These are phyloP conservation scores for Aegilops tauschii DNA, from an alignment of 176 grass and related monocot genomes.

Conservation along the genomic window DNA sequence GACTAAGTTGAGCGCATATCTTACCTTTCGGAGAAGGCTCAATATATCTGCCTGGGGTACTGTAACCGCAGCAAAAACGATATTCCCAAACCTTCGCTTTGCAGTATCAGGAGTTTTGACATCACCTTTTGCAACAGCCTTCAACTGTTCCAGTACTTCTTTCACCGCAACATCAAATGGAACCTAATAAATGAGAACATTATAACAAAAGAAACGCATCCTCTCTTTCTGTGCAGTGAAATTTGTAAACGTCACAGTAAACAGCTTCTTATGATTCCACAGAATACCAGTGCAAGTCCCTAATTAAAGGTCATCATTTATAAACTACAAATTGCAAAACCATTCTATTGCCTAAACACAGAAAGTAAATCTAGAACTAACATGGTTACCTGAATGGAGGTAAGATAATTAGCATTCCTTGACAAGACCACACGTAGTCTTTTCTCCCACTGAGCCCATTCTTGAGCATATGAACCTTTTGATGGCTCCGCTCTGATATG, in stretches of 20 bases:
- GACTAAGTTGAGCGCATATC: slow-evolving; percentile 1
- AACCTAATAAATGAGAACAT: slow-evolving; percentile 53
- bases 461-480: slow-evolving; percentile 88
- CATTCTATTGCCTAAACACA: slow-evolving; percentile 4
- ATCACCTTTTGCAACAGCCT: slow-evolving; percentile 75
- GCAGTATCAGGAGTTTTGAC: slow-evolving; percentile 59
- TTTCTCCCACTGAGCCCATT: slow-evolving; percentile 89
- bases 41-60: slow-evolving; percentile 55
- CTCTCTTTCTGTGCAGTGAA: neutral
- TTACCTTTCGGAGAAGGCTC: slow-evolving; percentile 64
- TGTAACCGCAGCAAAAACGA: slow-evolving; percentile 78
- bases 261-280: neutral
- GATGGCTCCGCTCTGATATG: slow-evolving; percentile 74
- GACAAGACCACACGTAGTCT: slow-evolving; percentile 55
- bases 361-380: neutral
- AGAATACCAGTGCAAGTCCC: neutral
- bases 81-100: slow-evolving; percentile 83
- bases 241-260: neutral
- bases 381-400: slow-evolving; percentile 77
- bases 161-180: slow-evolving; percentile 88
- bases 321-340: neutral
- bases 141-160: slow-evolving; percentile 78
- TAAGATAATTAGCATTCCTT: slow-evolving; percentile 73
- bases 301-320: neutral
- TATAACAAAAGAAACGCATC: neutral